Evolutionary conservation across 2,329 filamentous ascomycete genomes (phyloP), one percentile per base, ranked within the genome.

Genomic region (Neonectria ditissima): DNA sequence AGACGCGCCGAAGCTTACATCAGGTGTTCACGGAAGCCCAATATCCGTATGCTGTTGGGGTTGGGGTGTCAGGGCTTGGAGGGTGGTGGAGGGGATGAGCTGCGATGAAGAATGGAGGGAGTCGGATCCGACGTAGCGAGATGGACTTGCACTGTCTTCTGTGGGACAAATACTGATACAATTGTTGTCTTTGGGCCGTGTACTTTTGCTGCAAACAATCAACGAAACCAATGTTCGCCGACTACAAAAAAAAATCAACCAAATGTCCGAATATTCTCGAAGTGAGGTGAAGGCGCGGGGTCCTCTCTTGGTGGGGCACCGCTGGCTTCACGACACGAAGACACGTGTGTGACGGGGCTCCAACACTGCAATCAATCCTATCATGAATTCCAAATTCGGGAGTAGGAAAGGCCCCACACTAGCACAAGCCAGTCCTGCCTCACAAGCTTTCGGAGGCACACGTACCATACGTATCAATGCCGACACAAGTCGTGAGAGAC

Each of bases 11-110:
- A 52, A 28, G 39, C 24, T 20, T 4, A 34, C 14, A 59, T 62
- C 55, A 65, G 54, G 43, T 37, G 56, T 47, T 57, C 28, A 37
- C 55, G 65, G 58, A 54, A 41, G 41, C 43, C 34, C 20, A 55
- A 47, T 37, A 57, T 60, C 48, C 57, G 59, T 37, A 9, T 28
- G 28, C 26, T 24, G 53, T 56, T 50, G 53, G 22, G 37, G 22
- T 56, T 50, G 18, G 41, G 28, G 16, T 13, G 53, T 11, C 26
- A 44, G 18, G 24, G 34, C 34, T 30, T 26, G 24, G 16, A n/a
- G 24, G 55, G 39, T 51, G 47, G 50, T 39, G 51, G 16, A 30
- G 26, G 57, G 57, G n/a, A 48, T 30, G 45, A 34, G 41, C 18
- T 58, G 18, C 18, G 37, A 20, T 32, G 32, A n/a, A 26, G 45